A percentile compares a stretch with the other conserved stretches of the same genome.
phyloP scores from a whole-genome alignment of 768 basidiomycete species.

The Asterophora lycoperdoides region DNA sequence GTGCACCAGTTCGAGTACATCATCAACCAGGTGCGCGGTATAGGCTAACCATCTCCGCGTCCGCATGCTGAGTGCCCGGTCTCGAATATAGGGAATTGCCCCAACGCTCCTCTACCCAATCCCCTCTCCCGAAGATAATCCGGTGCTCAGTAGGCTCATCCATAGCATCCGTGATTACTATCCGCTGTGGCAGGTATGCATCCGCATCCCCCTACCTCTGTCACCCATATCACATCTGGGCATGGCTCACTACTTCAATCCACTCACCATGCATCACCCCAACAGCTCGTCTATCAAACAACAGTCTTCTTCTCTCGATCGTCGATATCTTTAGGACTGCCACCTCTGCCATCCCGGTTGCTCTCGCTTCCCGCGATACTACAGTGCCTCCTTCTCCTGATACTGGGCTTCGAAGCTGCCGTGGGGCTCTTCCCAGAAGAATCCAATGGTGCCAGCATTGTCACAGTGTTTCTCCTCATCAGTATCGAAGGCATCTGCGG shows the following conservation, averaged over 20 bases:
- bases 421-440: slow-evolving; percentile 50
- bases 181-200: slow-evolving; percentile 82
- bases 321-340: slow-evolving; percentile 70
- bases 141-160: slow-evolving; percentile 72
- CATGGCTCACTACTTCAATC: background rate
- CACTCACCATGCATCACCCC: background rate
- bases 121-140: slow-evolving; percentile 55
- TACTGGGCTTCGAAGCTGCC: slow-evolving; percentile 54
- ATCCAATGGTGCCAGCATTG: slow-evolving; percentile 38
- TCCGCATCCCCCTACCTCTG: slow-evolving; percentile 14
- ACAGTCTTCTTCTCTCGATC: slow-evolving; percentile 82
- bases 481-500: slow-evolving; percentile 90
- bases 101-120: slow-evolving; percentile 89
- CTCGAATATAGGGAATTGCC: slow-evolving; percentile 61
- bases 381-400: slow-evolving; percentile 55
- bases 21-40: slow-evolving; percentile 67
- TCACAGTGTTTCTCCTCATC: slow-evolving; percentile 69
- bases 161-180: slow-evolving; percentile 89
- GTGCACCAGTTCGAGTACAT: slow-evolving; percentile 75
- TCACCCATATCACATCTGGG: background rate
- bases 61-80: background rate
- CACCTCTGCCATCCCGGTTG: slow-evolving; percentile 57
- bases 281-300: slow-evolving; percentile 55
- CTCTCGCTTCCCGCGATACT: slow-evolving; percentile 65
- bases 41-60: background rate